Base-by-base conservation (phyloP, 768 basidiomycete genomes). In the Lentinus brumalis region DNA sequence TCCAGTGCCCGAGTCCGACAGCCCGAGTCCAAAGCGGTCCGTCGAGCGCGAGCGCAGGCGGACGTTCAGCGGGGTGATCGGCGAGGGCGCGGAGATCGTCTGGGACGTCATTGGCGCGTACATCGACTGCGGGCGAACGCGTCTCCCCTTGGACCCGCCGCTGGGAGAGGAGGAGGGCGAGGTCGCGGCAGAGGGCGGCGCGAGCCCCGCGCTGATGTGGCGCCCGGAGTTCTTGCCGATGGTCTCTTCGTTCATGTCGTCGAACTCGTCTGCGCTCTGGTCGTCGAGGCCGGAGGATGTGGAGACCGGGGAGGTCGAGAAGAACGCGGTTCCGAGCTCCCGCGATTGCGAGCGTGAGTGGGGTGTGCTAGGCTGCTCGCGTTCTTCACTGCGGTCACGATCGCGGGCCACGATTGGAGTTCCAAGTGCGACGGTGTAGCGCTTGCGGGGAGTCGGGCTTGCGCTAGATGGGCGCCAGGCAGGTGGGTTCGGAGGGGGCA, bases 341-440 rank as follows among this genome's bases (percentile, higher is more conserved):
- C 72, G 71, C 15, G 70, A 69, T 26, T 67, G 59, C 12, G 50
- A 69, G 60, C 50, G 70, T 39, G 64, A 61, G 18, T 64, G 64
- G 11, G 64, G 56, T 14, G 65, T 62, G 15, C 45, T 35, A 5
- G 67, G 59, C 0, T 69, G 73, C 4, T 72, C 75, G 9, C 67
- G 44, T 39, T 63, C 39, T 66, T 73, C 54, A 64, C 65, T 50
- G 65, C 75, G 31, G 64, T 70, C 60, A 66, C 72, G 40, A 67
- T 65, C 61, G 2, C 62, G 56, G 8, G 69, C 57, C 63, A 84
- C 81, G 60, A 91, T 85, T 0, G 90, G 87, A 2, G 84, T 88
- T 10, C 91, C 91, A 0, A 94, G 80, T 0, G 92, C 92, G 35
- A 94, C 92, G 0, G 92, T 94, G 69, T 94, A 94, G 41, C 92